These are phyloP conservation scores for Talaromyces albobiverticillius DNA, from an alignment of 2,329 filamentous ascomycete species.

Conservation along the genomic window DNA sequence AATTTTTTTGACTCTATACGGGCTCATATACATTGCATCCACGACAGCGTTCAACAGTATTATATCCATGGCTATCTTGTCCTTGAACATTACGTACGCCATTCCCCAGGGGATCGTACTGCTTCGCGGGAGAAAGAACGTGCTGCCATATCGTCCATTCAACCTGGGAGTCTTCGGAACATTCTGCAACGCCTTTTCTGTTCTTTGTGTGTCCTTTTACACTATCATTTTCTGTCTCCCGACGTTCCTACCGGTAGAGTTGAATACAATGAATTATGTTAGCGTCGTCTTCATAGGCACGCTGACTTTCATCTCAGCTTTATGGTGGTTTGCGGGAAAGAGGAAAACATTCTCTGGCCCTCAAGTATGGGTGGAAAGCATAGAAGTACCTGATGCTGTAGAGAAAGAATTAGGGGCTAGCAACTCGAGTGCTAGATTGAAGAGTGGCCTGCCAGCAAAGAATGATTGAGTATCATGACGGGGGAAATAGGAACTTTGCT, in stretches of 20 bases:
- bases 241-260: slow-evolving; percentile 29
- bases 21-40: slow-evolving; percentile 48
- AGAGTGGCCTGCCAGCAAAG: too few species aligned
- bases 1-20: slow-evolving; percentile 32
- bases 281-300: background rate
- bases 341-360: too few species aligned
- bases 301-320: background rate
- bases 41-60: slow-evolving; percentile 44
- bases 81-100: slow-evolving; percentile 50
- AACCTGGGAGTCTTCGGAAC: slow-evolving; percentile 32
- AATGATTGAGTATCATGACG: too few species aligned
- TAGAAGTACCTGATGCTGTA: too few species aligned
- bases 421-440: too few species aligned
- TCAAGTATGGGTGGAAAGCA: too few species aligned
- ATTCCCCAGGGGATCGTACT: slow-evolving; percentile 48
- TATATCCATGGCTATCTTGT: slow-evolving; percentile 45
- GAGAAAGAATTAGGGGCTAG: too few species aligned
- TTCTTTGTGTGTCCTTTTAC: slow-evolving; percentile 44
- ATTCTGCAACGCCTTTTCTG: slow-evolving; percentile 38
- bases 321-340: background rate
- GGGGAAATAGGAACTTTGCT: too few species aligned
- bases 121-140: slow-evolving; percentile 37
- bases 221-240: slow-evolving; percentile 48
- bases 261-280: background rate
- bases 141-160: slow-evolving; percentile 19